phyloP scores from a whole-genome alignment of 352 stramenopile species.

The Phytophthora colocasiae region DNA sequence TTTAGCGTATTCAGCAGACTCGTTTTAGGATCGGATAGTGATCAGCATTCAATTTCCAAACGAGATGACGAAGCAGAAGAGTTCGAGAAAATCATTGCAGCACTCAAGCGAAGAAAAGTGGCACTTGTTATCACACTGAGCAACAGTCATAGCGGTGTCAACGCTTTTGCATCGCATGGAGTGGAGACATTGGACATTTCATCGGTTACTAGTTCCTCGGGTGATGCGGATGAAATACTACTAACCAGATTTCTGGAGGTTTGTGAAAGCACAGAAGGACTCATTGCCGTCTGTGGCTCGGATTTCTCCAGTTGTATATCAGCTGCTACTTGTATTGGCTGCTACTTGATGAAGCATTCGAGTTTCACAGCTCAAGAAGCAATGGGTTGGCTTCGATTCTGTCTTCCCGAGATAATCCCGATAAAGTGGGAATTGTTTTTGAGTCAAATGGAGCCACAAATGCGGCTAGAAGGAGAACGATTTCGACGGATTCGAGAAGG shows the following conservation, averaged over 20 bases:
- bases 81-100: slow-evolving; percentile 14
- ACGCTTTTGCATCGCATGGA: slow-evolving; percentile 14
- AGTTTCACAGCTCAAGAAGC: slow-evolving; percentile 94
- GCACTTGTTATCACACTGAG: slow-evolving; percentile 28
- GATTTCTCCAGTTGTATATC: slow-evolving; percentile 35
- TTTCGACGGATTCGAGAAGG: slow-evolving; percentile 38
- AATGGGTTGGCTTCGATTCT: slow-evolving; percentile 97
- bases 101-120: slow-evolving; percentile 35
- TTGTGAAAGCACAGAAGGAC: slow-evolving; percentile 78
- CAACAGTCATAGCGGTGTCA: slow-evolving; percentile 16
- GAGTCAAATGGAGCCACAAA: slow-evolving; percentile 82
- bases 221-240: slow-evolving; percentile 58
- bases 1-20: slow-evolving; percentile 29
- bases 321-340: slow-evolving; percentile 96
- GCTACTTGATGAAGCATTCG: slow-evolving; percentile 99
- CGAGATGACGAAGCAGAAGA: slow-evolving; percentile 3
- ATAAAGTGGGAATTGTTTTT: slow-evolving; percentile 91
- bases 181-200: slow-evolving; percentile 32
- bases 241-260: slow-evolving; percentile 86
- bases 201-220: neutral
- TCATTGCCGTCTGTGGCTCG: slow-evolving; percentile 85
- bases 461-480: slow-evolving; percentile 67
- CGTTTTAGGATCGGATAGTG: neutral
- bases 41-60: neutral
- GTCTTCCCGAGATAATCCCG: slow-evolving; percentile 88